Percentiles rank a stretch among this genome's conserved stretches.
Conservation (phyloP, 352 stramenopile species). For the Phytophthora nicotianae region DNA sequence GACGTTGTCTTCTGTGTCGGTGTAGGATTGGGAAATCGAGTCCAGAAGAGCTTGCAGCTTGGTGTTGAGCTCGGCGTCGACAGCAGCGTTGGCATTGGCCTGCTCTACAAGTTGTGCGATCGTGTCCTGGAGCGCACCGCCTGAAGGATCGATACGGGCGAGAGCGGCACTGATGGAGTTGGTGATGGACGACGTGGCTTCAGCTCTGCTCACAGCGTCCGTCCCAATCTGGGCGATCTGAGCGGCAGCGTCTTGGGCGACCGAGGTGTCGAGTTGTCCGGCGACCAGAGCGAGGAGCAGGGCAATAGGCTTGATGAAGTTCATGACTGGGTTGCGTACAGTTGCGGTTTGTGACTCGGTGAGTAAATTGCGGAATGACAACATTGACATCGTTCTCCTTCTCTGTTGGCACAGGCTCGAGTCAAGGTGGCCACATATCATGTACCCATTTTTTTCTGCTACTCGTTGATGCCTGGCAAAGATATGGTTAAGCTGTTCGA, state of each 20-base stretch:
- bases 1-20: conserved; percentile 9
- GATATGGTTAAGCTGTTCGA: neutral
- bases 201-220: conserved; percentile 8
- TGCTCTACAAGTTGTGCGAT: conserved; percentile 7
- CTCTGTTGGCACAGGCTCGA: neutral
- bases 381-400: neutral
- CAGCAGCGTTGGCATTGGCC: conserved; percentile 8
- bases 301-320: conserved; percentile 7
- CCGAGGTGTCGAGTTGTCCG: neutral
- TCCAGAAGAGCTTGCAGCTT: conserved; percentile 20
- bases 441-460: neutral
- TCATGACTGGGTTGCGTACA: conserved; percentile 4
- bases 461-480: too few species aligned
- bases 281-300: conserved; percentile 11
- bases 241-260: conserved; percentile 12
- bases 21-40: conserved; percentile 6
- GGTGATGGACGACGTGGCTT: conserved; percentile 15
- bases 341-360: conserved; percentile 6
- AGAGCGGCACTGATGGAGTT: conserved; percentile 11
- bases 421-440: neutral
- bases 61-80: conserved; percentile 23
- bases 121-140: conserved; percentile 1
- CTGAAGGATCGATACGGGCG: conserved; percentile 3
- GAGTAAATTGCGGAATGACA: conserved; percentile 18
- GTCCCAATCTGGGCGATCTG: conserved; percentile 14